Evolutionary conservation across 192 early-diverging fungal species (phyloP), one percentile per base, ranked within the genome.

Genomic region (Coemansia sp.): DNA sequence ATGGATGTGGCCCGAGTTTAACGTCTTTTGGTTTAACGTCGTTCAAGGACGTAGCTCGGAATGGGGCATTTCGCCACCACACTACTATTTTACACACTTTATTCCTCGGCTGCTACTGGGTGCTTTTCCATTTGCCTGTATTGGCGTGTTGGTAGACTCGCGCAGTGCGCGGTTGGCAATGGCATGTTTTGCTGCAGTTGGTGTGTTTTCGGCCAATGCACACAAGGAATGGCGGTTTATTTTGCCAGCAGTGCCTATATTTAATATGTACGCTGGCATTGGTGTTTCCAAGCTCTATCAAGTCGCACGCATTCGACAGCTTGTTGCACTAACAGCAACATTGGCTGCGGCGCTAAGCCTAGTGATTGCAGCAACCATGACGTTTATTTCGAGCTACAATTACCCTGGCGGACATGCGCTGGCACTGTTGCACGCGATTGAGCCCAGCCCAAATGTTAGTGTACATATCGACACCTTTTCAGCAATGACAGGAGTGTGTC

Each of bases 171-270:
- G 76, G 11, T 71, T 90, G 8, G 69, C 90, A 4, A 32, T 75
- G 10, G 89, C 91, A 0, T 78, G 76, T 3, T 8, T 83, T 3
- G 68, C 79, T 1, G 92, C 87, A 61, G 81, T 94, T 10, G 52
- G 63, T 2, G 25, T 86, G 3, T 92, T 93, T 56, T 95, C 93
- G 15, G 79, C 85, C 24, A 81, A 94, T 38, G 84, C 85, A 11
- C 96, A 98, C 75, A 98, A 98, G 72, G 96, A 98, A 67, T 95
- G 93, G 93, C 82, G 96, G 12, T 98, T 98, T 70, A 85, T 98
- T 1, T 70, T 96, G 2, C 93, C 95, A 23, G 83, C 85, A 12
- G 81, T 98, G 11, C 95, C 95, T 0, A 64, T 97, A 3, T 65
- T 93, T 54, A 94, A 94, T 59, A 38, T 86, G 4, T 86, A 83